Percentiles rank a stretch among this genome's conserved stretches.
Conservation (phyloP, 1,139 yeast genomes). For the Meyerozyma guilliermondii region DNA sequence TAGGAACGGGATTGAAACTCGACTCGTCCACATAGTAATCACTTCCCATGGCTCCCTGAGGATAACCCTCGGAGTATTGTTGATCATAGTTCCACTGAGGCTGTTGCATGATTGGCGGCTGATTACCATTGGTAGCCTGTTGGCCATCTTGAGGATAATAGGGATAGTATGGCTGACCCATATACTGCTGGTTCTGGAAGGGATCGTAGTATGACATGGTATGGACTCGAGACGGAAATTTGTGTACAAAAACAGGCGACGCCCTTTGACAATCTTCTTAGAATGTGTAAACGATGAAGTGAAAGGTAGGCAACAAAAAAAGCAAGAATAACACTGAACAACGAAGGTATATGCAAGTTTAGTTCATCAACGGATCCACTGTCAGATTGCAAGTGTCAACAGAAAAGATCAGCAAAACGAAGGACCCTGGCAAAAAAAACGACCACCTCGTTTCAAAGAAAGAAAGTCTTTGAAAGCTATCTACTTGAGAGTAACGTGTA, state of each 20-base stretch:
- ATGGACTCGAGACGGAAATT: neutral
- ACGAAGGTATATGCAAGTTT: neutral
- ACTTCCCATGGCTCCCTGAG: constrained; percentile 7
- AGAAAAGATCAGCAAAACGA: neutral
- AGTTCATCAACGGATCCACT: neutral
- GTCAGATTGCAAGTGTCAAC: neutral
- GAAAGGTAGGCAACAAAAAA: constrained; percentile 1
- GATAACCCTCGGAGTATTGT: constrained; percentile 13
- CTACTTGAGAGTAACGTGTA: neutral
- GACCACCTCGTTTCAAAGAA: neutral
- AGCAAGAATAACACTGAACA: neutral
- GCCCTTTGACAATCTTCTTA: neutral
- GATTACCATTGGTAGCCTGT: constrained; percentile 10
- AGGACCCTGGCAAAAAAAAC: neutral
- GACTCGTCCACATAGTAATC: constrained; percentile 3
- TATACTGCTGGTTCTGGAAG: constrained; percentile 38
- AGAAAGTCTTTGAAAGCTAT: neutral
- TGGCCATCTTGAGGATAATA: constrained; percentile 31
- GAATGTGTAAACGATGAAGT: neutral
- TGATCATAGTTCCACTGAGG: constrained; percentile 5
- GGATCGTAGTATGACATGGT: constrained; percentile 44
- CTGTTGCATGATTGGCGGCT: constrained; percentile 3
- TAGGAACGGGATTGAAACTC: constrained; percentile 3
- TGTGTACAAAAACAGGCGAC: neutral
- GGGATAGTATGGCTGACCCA: constrained; percentile 29